These are phyloP conservation scores for Malus fusca DNA, from an alignment of 306 rosid species.

Conservation along the genomic window DNA sequence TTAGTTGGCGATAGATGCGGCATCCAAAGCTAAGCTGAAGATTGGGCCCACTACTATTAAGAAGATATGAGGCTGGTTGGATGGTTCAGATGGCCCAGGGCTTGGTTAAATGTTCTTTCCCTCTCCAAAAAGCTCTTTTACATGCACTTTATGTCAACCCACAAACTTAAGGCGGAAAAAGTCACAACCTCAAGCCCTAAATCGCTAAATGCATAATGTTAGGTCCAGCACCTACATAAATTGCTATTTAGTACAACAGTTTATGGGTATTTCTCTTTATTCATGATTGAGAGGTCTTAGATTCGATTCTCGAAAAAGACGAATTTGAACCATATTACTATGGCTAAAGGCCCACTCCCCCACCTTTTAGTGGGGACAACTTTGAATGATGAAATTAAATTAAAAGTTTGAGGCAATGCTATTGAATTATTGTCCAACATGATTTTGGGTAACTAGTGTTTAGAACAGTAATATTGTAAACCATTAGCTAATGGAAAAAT, in stretches of 20 bases:
- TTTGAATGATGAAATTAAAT: no score
- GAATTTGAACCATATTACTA: no score
- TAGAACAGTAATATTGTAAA: no score
- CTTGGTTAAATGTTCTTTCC: no score
- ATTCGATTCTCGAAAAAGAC: rapidly evolving
- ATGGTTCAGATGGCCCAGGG: not conserved
- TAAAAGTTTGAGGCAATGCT: no score
- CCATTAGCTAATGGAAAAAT: no score
- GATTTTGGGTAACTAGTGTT: no score
- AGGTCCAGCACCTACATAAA: not conserved
- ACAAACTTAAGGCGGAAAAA: not conserved
- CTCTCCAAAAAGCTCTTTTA: not conserved
- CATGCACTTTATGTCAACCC: not conserved
- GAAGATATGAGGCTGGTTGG: not conserved
- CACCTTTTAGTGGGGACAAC: no score
- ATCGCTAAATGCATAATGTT: not conserved
- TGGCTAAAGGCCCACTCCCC: no score
- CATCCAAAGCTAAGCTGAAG: not conserved
- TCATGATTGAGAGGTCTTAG: no score
- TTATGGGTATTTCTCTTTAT: rapidly evolving
- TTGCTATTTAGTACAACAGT: no score
- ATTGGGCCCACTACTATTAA: not conserved
- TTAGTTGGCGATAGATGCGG: not conserved
- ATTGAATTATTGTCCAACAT: no score
- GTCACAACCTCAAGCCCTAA: not conserved